phyloP scores from a whole-genome alignment of 148 eudicot species.

The Spergularia marina region DNA sequence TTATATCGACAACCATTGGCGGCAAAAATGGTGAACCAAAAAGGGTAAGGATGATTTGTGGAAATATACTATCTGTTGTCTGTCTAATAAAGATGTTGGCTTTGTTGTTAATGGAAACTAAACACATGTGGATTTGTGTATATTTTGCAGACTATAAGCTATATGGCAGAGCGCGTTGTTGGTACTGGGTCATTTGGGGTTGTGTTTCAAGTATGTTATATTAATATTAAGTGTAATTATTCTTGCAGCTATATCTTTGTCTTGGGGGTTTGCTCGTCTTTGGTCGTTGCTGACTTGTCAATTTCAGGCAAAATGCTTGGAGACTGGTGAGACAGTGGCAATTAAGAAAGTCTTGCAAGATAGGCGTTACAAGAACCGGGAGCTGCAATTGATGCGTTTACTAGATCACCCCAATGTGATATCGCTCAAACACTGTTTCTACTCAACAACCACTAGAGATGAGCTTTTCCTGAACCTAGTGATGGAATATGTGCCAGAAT shows the following conservation, averaged over 20 bases:
- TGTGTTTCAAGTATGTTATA: conserved; percentile 59
- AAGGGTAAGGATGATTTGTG: conserved; percentile 40
- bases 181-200: conserved; percentile 90
- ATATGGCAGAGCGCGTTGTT: conserved; percentile 87
- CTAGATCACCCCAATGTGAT: conserved; percentile 75
- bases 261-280: not conserved
- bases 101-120: conserved; percentile 1
- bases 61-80: not conserved
- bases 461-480: conserved; percentile 80
- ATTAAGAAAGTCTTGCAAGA: conserved; percentile 84
- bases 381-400: conserved; percentile 72
- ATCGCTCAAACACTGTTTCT: conserved; percentile 77
- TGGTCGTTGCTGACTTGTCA: not conserved
- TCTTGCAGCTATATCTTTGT: not conserved
- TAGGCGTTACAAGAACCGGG: conserved; percentile 74
- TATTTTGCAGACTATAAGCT: conserved; percentile 62
- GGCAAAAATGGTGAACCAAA: conserved; percentile 93
- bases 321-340: conserved; percentile 78
- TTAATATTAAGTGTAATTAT: not conserved
- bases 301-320: conserved; percentile 75
- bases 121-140: conserved; percentile 17
- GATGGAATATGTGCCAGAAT: conserved; percentile 85
- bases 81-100: not conserved
- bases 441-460: conserved; percentile 71
- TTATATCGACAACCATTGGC: conserved; percentile 81